Percentiles rank a stretch among this genome's conserved stretches.
phyloP scores from a whole-genome alignment of 2,329 filamentous ascomycete species.

The Nothomitra cinnamomea region DNA sequence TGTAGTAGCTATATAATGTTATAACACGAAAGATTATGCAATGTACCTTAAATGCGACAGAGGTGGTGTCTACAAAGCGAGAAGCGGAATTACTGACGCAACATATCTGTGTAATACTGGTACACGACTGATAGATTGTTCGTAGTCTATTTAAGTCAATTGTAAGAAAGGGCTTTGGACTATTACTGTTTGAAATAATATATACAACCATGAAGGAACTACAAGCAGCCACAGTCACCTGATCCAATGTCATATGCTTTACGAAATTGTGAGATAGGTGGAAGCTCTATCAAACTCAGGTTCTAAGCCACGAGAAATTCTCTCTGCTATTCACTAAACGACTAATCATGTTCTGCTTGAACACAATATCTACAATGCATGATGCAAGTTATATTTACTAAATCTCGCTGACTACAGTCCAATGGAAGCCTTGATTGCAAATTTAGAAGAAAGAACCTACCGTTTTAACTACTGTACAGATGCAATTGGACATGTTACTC shows the following conservation, averaged over 20 bases:
- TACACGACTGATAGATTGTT: not conserved
- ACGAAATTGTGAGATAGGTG: not conserved
- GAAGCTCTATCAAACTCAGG: not conserved
- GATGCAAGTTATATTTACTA: not conserved
- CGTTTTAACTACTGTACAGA: not conserved
- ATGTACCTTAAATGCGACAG: conserved; percentile 2
- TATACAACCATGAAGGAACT: conserved; percentile 1
- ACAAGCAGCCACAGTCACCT: not conserved
- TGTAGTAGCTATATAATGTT: not conserved
- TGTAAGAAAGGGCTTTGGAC: not conserved
- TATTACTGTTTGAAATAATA: not conserved
- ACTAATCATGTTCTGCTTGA: not conserved
- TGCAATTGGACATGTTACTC: not conserved
- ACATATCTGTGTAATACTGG: not conserved
- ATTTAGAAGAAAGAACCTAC: not conserved
- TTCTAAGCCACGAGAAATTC: not conserved
- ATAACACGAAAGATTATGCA: not conserved
- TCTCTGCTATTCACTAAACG: not conserved
- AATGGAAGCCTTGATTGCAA: not conserved
- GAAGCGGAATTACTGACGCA: not conserved
- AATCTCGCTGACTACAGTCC: not conserved
- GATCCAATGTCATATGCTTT: not conserved
- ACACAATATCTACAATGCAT: not conserved
- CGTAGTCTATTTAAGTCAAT: not conserved
- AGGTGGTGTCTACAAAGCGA: no score